Evolutionary conservation across 345 rosid species (phyloP), one percentile per base, ranked within the genome.

Genomic region (Xanthoceras sorbifolium): DNA sequence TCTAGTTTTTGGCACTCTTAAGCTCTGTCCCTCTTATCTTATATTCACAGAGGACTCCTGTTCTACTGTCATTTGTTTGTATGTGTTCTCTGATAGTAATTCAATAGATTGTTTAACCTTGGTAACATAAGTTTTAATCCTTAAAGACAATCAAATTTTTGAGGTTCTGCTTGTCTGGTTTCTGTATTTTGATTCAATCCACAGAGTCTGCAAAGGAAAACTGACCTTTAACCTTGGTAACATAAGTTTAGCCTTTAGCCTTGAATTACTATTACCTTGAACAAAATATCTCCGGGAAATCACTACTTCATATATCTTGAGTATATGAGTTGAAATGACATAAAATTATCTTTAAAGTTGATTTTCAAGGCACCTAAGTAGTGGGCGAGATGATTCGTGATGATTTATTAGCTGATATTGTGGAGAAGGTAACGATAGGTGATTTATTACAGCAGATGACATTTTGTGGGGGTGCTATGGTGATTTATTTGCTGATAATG

Each of bases 61-160:
- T 20, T 60, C 68, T 64, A 25, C 68, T 64, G 26, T 12, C 44
- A 20, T 64, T 64, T 64, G 68, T 64, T 64, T 64, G 25, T 3
- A 7, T 64, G 46, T 64, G 42, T 22, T 32, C 12, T 64, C 68
- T 31, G 67, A 63, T 31, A 31, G 40, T 63, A 22, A 29, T 7
- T 44, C 50, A 1, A 44, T 14, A 44, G 50, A 44, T 44, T 11
- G 50, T 44, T 44, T 44, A 44, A 44, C 50, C 50, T 44, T 44
- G 18, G 15, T 12, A 38, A 38, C 18, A 44, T 44, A 1, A 44
- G 50, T 46, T 14, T 46, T 25, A 12, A 26, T 61, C 65, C 34
- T 26, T 12, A 32, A 34, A 64, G 23, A 32, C 44, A 64, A 64
- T n/a, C 25, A 64, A 18, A 5, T 32, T 64, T 22, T 64, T 2